A percentile compares a stretch with the other conserved stretches of the same genome.
Evolutionary conservation across 164 flowering plant species (phyloP).

Genomic region (Vitis rotundifolia): DNA sequence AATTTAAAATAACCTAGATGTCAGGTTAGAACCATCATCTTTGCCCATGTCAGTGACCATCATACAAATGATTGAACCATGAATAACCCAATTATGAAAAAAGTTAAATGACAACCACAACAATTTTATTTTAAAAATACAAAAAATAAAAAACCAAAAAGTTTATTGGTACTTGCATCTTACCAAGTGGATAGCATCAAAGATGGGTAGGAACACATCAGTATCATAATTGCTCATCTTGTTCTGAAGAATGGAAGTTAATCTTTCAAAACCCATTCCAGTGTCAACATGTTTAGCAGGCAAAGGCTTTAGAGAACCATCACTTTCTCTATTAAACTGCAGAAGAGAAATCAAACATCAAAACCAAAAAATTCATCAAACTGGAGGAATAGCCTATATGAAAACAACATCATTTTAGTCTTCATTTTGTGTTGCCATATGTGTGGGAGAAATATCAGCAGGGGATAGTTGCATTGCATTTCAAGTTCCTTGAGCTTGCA

Average conservation of each 20-base stretch:
- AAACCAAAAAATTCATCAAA: constrained; percentile 9
- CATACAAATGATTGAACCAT: too few species aligned
- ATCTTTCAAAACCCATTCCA: constrained; percentile 97
- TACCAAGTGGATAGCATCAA: constrained; percentile 84
- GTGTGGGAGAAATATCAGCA: too few species aligned
- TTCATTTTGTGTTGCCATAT: too few species aligned
- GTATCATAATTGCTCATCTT: constrained; percentile 99
- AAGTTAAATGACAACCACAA: background rate
- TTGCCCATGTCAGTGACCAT: too few species aligned
- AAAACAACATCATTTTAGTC: background rate
- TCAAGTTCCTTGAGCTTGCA: too few species aligned
- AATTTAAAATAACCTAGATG: too few species aligned
- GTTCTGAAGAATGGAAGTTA: constrained; percentile 90
- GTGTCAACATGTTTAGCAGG: constrained; percentile 99
- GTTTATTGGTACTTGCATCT: background rate
- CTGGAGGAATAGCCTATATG: background rate
- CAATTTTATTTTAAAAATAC: background rate
- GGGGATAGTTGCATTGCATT: too few species aligned
- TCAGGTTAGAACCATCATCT: too few species aligned
- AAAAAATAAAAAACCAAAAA: background rate
- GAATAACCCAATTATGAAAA: too few species aligned
- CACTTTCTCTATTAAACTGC: constrained; percentile 93
- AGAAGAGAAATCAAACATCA: background rate
- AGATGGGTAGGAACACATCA: constrained; percentile 92
- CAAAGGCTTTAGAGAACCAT: constrained; percentile 83